These are phyloP conservation scores for Cucurbita moschata DNA, from an alignment of 306 rosid species.

Conservation along the genomic window DNA sequence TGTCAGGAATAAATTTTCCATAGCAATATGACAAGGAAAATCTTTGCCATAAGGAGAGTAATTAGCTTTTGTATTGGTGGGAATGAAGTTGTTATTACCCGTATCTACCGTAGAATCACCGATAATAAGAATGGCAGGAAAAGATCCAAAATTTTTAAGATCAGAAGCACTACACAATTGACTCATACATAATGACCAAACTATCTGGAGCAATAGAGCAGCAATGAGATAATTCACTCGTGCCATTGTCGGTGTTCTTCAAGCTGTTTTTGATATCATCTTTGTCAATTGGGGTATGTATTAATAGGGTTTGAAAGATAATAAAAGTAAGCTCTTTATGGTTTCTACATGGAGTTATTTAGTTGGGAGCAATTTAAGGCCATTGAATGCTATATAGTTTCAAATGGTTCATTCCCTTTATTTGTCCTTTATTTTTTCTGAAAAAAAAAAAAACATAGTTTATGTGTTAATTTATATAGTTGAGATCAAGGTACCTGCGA, in stretches of 20 bases:
- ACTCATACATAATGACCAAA: not conserved
- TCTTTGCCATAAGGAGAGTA: conserved; percentile 47
- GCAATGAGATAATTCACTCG: not conserved
- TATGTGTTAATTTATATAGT: too few species aligned
- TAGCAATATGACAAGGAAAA: conserved; percentile 35
- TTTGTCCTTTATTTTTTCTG: too few species aligned
- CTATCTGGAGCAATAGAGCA: not conserved
- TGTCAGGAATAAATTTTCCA: conserved; percentile 46
- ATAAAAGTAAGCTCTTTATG: too few species aligned
- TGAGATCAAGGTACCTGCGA: too few species aligned
- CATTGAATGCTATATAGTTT: too few species aligned
- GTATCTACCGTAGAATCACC: conserved; percentile 56
- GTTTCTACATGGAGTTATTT: too few species aligned
- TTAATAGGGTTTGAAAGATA: too few species aligned
- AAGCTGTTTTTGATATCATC: not conserved
- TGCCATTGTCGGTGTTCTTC: not conserved
- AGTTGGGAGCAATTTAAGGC: too few species aligned
- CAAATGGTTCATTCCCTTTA: too few species aligned
- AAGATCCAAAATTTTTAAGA: not conserved
- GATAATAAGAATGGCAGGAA: conserved; percentile 42
- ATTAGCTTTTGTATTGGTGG: conserved; percentile 25
- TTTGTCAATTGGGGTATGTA: too few species aligned
- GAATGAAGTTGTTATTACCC: conserved; percentile 50
- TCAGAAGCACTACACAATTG: not conserved
- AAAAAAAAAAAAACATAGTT: too few species aligned